Conservation (phyloP, 768 basidiomycete species). For the Psilocybe sp. region DNA sequence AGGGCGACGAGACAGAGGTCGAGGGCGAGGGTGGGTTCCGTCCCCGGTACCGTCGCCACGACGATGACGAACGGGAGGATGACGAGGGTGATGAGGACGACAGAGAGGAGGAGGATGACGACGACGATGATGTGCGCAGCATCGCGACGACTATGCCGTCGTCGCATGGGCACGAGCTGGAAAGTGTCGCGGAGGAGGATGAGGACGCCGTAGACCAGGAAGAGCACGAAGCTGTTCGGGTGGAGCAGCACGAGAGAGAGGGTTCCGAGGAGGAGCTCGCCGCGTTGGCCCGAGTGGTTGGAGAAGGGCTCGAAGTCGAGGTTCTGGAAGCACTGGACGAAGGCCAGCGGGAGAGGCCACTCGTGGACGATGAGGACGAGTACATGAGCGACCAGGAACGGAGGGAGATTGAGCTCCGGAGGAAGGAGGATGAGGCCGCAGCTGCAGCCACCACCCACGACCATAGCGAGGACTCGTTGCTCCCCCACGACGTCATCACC, state of each 20-base stretch:
- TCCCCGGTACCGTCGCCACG: slow-evolving; percentile 1
- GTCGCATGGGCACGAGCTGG: not conserved
- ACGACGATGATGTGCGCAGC: not conserved
- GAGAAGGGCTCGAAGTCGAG: no score
- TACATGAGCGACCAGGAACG: not conserved
- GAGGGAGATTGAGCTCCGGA: slow-evolving; percentile 9
- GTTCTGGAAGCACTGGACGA: no score
- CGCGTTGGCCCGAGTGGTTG: slow-evolving; percentile 4
- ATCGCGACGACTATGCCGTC: not conserved
- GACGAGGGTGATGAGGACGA: slow-evolving; percentile 8
- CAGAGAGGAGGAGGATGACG: slow-evolving; percentile 7
- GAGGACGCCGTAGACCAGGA: not conserved
- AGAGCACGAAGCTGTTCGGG: no score
- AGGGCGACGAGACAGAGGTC: slow-evolving; percentile 2
- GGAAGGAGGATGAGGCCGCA: slow-evolving; percentile 29
- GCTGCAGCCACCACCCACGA: slow-evolving; percentile 20
- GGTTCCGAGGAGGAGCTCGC: slow-evolving; percentile 13
- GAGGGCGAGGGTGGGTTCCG: slow-evolving; percentile 11
- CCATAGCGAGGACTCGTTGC: no score
- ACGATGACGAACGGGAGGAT: slow-evolving; percentile 9
- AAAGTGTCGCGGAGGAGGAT: slow-evolving; percentile 1
- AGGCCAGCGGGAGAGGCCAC: no score
- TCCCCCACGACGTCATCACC: slow-evolving; percentile 13
- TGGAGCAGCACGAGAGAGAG: slow-evolving; percentile 14
- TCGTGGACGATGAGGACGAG: no score